phyloP scores from a whole-genome alignment of 1,284 basidiomycete species.

The Coniferiporia weirii region DNA sequence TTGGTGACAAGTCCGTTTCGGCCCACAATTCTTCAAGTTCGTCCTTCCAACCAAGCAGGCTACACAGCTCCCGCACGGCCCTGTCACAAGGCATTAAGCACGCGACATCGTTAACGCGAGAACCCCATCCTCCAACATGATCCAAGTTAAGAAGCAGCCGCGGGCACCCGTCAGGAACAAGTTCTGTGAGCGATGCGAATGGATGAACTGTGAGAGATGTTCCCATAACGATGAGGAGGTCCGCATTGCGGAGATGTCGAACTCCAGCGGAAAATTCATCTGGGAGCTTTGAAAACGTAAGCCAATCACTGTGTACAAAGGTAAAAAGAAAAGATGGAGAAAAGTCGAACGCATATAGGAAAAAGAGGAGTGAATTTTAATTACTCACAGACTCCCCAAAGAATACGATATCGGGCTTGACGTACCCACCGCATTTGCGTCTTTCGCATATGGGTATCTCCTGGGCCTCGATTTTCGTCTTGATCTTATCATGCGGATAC shows the following conservation, averaged over 20 bases:
- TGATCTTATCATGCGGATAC: slow-evolving; percentile 68
- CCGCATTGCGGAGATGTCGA: slow-evolving; percentile 52
- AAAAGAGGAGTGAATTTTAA: too few relatives aligned
- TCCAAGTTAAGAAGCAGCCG: slow-evolving; percentile 70
- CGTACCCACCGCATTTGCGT: slow-evolving; percentile 55
- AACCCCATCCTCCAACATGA: slow-evolving; percentile 55
- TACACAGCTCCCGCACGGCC: slow-evolving; percentile 50
- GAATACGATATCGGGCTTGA: slow-evolving; percentile 95
- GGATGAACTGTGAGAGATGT: slow-evolving; percentile 84
- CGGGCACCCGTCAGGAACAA: slow-evolving; percentile 49
- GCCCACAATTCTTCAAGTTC: slow-evolving; percentile 57
- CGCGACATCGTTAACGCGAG: slow-evolving; percentile 50
- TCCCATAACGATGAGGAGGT: slow-evolving; percentile 88
- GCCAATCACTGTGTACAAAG: too few relatives aligned
- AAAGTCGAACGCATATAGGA: too few relatives aligned
- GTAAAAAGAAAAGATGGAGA: neutral
- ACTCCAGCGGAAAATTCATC: slow-evolving; percentile 47
- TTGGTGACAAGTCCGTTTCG: slow-evolving; percentile 32
- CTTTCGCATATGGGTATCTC: slow-evolving; percentile 59
- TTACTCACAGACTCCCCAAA: slow-evolving; percentile 75
- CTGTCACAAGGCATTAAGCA: slow-evolving; percentile 67
- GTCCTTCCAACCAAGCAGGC: slow-evolving; percentile 64
- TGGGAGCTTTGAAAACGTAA: slow-evolving; percentile 45
- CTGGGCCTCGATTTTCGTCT: slow-evolving; percentile 48
- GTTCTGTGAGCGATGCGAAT: slow-evolving; percentile 59